Base-by-base conservation (phyloP, 2,329 filamentous ascomycete genomes). In the Botrytis cinerea region DNA sequence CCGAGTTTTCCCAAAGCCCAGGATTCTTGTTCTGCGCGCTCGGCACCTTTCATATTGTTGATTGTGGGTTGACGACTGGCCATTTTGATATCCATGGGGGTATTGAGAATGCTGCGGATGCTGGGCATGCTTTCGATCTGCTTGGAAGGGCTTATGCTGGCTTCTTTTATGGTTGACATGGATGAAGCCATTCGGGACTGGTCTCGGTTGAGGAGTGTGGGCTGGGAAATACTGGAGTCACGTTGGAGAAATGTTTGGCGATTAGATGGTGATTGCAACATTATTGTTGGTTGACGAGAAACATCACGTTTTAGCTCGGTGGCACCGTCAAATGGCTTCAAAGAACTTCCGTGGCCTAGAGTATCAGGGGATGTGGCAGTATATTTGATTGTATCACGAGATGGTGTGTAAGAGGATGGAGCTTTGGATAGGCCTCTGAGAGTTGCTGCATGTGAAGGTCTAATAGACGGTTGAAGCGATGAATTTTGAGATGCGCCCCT, bases 11-110 rank as follows among this genome's bases (percentile, higher is more conserved):
- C 32, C 28, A 72, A 64, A 0, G 75, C 76, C 77, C 77, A 78
- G 25, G 43, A 14, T 9, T 79, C 76, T 74, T 78, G 77, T 32
- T 68, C 57, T 14, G 68, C 16, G 2, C 73, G 72, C 32, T 77
- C 75, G 1, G 43, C 9, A 0, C 64, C 63, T 6, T 73, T 18
- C 22, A 79, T 35, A 4, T 28, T 61, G 14, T 70, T 59, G 45
- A 76, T 70, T 1, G 60, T 43, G 2, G 63, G 66, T 74, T 79
- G 78, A 1, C 73, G 73, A 4, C 40, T 32, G 8, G 76, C 78
- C 74, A 77, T 78, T 59, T 74, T 28, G 20, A 72, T 62, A 14
- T 75, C 72, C 18, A 10, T 14, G 10, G 35, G 22, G 1, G 54
- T 32, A 7, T 57, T 54, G 5, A 72, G 63, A 5, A 72, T 62